Evolutionary conservation across 176 grass and related monocot genomes (phyloP).

Genomic region (Raddia distichophylla): DNA sequence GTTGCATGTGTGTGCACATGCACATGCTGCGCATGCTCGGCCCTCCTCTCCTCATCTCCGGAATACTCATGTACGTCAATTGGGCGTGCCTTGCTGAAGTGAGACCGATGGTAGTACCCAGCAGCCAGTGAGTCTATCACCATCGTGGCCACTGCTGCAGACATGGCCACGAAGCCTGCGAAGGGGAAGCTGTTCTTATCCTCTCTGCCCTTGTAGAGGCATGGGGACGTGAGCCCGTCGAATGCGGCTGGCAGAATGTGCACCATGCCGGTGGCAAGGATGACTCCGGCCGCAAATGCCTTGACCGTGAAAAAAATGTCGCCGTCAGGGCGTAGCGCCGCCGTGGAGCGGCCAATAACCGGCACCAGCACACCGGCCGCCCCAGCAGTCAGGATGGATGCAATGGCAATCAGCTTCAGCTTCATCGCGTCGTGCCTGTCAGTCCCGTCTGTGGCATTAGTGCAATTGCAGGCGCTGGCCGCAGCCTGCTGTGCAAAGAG

Average conservation of each 20-base stretch:
- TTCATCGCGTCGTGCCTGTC: conserved; percentile 43
- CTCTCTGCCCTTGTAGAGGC: conserved; percentile 50
- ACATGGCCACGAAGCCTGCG: conserved; percentile 77
- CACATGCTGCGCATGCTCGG: conserved; percentile 35
- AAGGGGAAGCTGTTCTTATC: conserved; percentile 64
- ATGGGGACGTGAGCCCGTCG: conserved; percentile 73
- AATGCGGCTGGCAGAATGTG: conserved; percentile 90
- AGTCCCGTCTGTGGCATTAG: conserved; percentile 39
- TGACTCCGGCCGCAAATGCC: conserved; percentile 88
- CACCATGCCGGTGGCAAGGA: conserved; percentile 86
- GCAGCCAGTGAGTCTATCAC: conserved; percentile 91
- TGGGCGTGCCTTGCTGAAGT: conserved; percentile 85
- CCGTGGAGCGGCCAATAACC: conserved; percentile 69
- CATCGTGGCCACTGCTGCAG: conserved; percentile 76
- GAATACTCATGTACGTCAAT: conserved; percentile 48
- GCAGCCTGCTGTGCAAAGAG: conserved; percentile 53
- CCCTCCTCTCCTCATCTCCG: conserved; percentile 33
- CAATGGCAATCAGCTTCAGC: conserved; percentile 78
- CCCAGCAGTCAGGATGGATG: conserved; percentile 78
- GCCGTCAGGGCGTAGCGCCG: conserved; percentile 56
- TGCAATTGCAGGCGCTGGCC: conserved; percentile 57
- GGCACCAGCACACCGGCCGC: conserved; percentile 78
- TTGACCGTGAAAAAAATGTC: conserved; percentile 82
- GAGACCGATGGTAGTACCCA: conserved; percentile 76
- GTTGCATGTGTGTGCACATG: conserved; percentile 55